Evolutionary conservation across 1,284 basidiomycete genomes (phyloP).

Genomic region (Caloboletus firmus): DNA sequence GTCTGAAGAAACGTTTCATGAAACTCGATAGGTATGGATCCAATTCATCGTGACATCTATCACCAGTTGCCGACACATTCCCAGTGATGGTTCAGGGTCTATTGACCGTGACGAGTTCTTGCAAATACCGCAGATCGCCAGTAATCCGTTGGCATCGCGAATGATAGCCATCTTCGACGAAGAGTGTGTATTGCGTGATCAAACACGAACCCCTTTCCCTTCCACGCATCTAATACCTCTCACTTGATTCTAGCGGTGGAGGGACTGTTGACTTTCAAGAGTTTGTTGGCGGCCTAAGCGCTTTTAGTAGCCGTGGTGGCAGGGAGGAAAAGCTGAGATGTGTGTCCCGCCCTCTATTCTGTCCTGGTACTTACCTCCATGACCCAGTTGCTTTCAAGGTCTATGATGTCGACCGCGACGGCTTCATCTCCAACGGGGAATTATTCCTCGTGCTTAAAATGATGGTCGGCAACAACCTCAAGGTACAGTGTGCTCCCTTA

Average conservation of each 20-base stretch:
- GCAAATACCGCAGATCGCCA: constrained; percentile 98
- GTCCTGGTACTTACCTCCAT: constrained; percentile 16
- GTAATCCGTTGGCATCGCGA: constrained; percentile 93
- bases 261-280: constrained; percentile 99
- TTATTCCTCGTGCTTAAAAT: constrained; percentile 98
- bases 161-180: constrained; percentile 99
- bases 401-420: constrained; percentile 97
- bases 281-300: constrained; percentile 95
- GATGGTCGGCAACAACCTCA: constrained; percentile 99
- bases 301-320: constrained; percentile 94
- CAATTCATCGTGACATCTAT: neutral
- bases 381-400: constrained; percentile 92
- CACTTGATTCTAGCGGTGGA: constrained; percentile 66
- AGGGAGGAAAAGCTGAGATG: constrained; percentile 96
- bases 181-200: constrained; percentile 64
- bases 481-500: constrained; percentile 50
- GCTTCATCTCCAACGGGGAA: constrained; percentile 98
- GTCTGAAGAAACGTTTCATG: constrained; percentile 98
- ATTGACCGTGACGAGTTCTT: constrained; percentile 99
- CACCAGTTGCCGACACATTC: constrained; percentile 1
- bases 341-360: constrained; percentile 45
- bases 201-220: neutral
- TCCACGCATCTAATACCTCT: neutral
- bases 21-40: constrained; percentile 83
- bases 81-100: constrained; percentile 90